Evolutionary conservation across 1,139 yeast genomes (phyloP), one percentile per base, ranked within the genome.

Genomic region (Yamadazyma songkhlaensis): DNA sequence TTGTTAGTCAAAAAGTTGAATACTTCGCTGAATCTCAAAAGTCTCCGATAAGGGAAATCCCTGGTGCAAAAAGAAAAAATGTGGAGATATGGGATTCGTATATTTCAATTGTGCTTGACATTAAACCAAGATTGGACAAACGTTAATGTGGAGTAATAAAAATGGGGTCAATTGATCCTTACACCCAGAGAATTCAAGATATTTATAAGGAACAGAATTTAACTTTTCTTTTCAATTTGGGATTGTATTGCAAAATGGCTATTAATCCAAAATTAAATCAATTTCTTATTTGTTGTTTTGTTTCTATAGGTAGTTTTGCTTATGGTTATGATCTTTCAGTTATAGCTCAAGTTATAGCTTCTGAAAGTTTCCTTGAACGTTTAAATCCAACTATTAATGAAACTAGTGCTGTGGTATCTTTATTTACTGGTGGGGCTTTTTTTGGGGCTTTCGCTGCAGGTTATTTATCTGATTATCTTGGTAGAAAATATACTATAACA

Each of bases 341-440:
- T 23, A 55, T 55, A 34, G 57, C 60, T 9, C 55, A 54, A 22
- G 59, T 55, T 8, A 41, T 53, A 11, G 59, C 60, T 6, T 50
- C 56, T 12, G 57, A 53, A 30, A 43, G 53, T 26, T 53, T 54
- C 32, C 33, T 34, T 3, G 42, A 36, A 7, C 37, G 38, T 11
- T 46, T 55, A 29, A 32, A 47, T 33, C 59, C 60, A 2, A 41
- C 52, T 7, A 36, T 48, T 8, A 46, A 50, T 36, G 59, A 54
- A 38, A 37, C 30, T 2, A 52, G 61, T 38, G 59, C 60, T 2
- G 54, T 57, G 26, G 62, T 58, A 3, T 50, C 60, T 7, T 43
- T 57, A 25, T 55, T 58, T 39, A 55, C 61, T 2, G 61, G 57
- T 9, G 61, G 62, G 29, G 61, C 61, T 20, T 57, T 55, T 33